phyloP scores from a whole-genome alignment of 306 rosid species.

The Begonia peltatifolia region DNA sequence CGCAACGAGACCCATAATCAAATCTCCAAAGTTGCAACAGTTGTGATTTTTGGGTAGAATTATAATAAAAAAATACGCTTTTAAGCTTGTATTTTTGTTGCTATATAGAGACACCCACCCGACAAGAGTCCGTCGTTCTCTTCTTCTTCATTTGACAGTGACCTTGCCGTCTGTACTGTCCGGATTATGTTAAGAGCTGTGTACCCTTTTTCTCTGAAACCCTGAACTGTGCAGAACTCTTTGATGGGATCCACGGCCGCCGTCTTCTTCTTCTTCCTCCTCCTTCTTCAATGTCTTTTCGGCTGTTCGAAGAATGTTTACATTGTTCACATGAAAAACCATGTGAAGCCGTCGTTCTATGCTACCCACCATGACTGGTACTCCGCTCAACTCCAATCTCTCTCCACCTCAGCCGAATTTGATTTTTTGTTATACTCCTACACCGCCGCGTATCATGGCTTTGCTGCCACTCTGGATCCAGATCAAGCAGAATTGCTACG shows the following conservation, averaged over 20 bases:
- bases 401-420: conserved; percentile 14
- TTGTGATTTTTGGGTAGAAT: no score
- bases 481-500: conserved; percentile 34
- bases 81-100: no score
- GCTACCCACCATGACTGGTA: conserved; percentile 70
- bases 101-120: no score
- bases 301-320: conserved; percentile 34
- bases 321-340: conserved; percentile 61
- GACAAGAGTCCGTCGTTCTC: no score
- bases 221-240: no score
- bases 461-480: conserved; percentile 48
- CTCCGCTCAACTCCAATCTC: conserved; percentile 43
- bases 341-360: conserved; percentile 31
- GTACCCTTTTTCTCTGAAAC: no score
- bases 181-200: no score
- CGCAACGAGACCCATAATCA: no score
- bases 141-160: no score
- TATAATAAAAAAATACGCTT: no score
- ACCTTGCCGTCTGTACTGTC: no score
- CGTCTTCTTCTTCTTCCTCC: conserved; percentile 3
- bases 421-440: conserved; percentile 58
- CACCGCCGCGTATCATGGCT: conserved; percentile 54
- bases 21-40: no score
- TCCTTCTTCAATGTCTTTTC: conserved; percentile 11
- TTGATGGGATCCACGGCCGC: not conserved